phyloP scores from a whole-genome alignment of 2,329 filamentous ascomycete genomes.

The Penicillium sp. region DNA sequence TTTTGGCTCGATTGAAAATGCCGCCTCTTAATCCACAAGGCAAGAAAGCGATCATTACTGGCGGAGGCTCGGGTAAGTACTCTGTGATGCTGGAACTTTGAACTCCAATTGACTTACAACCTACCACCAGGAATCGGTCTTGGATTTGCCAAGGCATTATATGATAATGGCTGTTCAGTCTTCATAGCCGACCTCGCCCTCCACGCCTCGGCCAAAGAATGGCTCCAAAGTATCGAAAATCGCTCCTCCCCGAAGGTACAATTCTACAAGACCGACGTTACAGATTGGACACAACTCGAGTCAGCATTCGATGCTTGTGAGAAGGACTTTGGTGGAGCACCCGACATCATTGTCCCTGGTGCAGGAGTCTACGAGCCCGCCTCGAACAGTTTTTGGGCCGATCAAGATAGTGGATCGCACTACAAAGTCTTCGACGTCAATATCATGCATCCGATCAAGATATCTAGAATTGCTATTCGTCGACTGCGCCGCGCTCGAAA shows the following conservation, averaged over 20 bases:
- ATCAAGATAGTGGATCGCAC: not conserved
- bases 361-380: not conserved
- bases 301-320: not conserved
- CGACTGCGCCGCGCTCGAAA: not conserved
- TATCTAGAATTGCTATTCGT: not conserved
- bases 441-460: not conserved
- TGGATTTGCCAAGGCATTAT: not conserved
- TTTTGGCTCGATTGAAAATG: not conserved
- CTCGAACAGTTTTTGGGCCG: not conserved
- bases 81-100: not conserved
- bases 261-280: not conserved
- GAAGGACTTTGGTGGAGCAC: not conserved
- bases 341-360: not conserved
- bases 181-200: not conserved
- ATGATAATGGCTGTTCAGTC: not conserved
- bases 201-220: not conserved
- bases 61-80: not conserved
- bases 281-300: not conserved
- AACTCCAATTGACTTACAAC: not conserved
- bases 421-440: not conserved
- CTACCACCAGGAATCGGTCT: not conserved
- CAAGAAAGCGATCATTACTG: not conserved
- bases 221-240: not conserved
- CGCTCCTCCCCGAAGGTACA: not conserved
- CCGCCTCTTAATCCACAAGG: not conserved